Conservation (phyloP, 805 yeast genomes). For the Cyberlindnera sargentensis region DNA sequence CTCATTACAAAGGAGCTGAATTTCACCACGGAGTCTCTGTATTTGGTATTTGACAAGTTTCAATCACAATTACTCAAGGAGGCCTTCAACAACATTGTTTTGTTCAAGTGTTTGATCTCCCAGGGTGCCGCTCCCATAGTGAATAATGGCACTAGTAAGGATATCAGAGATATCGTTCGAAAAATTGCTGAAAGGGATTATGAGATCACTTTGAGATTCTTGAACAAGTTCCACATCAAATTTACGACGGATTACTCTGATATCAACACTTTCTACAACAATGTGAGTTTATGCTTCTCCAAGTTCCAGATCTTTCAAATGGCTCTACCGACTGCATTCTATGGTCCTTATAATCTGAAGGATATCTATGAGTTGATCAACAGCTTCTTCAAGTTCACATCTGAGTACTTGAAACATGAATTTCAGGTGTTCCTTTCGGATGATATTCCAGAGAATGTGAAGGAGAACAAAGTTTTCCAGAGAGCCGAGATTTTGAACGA, state of each 20-base stretch:
- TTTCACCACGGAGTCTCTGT: slow-evolving; percentile 17
- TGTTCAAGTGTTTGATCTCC: slow-evolving; percentile 20
- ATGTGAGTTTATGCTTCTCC: slow-evolving; percentile 19
- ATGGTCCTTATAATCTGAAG: slow-evolving; percentile 16
- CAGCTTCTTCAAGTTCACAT: slow-evolving; percentile 17
- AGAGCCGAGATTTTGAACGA: slow-evolving; percentile 16
- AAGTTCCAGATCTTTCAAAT: slow-evolving; percentile 22
- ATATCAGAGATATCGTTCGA: slow-evolving; percentile 9
- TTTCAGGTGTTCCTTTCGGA: slow-evolving; percentile 14
- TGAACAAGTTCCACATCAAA: slow-evolving; percentile 19
- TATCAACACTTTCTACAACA: slow-evolving; percentile 12
- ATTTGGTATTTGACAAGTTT: slow-evolving; percentile 18
- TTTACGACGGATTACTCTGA: slow-evolving; percentile 6
- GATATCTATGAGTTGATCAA: slow-evolving; percentile 18
- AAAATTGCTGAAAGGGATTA: slow-evolving; percentile 16
- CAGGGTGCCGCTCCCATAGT: slow-evolving; percentile 17
- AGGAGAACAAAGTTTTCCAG: slow-evolving; percentile 10
- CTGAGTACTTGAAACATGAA: slow-evolving; percentile 15
- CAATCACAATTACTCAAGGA: slow-evolving; percentile 14
- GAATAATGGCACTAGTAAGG: slow-evolving; percentile 7
- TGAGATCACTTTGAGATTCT: slow-evolving; percentile 20
- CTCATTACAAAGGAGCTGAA: slow-evolving; percentile 10
- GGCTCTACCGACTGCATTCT: slow-evolving; percentile 16
- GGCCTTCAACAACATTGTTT: slow-evolving; percentile 19
- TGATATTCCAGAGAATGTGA: slow-evolving; percentile 6